Conservation (phyloP, 495 filamentous ascomycete genomes). For the Immersiella caudata region DNA sequence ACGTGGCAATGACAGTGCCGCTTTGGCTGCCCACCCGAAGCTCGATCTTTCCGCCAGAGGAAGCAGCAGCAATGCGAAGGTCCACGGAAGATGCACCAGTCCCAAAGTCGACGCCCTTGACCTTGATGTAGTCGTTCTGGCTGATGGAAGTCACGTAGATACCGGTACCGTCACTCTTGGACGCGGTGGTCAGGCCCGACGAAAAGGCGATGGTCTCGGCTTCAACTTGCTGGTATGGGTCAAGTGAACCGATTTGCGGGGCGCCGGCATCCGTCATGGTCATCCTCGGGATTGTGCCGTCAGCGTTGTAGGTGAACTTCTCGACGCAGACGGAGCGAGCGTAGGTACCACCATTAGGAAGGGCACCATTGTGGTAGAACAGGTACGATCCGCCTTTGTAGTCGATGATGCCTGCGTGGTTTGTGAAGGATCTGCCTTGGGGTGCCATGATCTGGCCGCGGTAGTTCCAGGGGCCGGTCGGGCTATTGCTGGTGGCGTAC, state of each 20-base stretch:
- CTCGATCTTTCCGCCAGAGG: slow-evolving; percentile 22
- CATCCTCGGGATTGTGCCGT: slow-evolving; percentile 35
- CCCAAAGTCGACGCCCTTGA: slow-evolving; percentile 28
- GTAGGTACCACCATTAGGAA: slow-evolving; percentile 34
- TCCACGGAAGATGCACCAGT: slow-evolving; percentile 18
- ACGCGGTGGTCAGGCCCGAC: slow-evolving; percentile 18
- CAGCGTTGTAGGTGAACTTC: slow-evolving; percentile 32
- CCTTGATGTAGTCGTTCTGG: slow-evolving; percentile 29
- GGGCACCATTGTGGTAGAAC: slow-evolving; percentile 40
- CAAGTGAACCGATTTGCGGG: slow-evolving; percentile 17
- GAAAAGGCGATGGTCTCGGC: slow-evolving; percentile 26
- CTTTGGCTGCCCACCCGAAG: slow-evolving; percentile 23
- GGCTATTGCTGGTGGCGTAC: slow-evolving; percentile 32
- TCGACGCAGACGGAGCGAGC: slow-evolving; percentile 34
- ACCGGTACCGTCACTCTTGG: slow-evolving; percentile 20
- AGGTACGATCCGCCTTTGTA: slow-evolving; percentile 37
- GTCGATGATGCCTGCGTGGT: slow-evolving; percentile 37
- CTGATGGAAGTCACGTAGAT: slow-evolving; percentile 24
- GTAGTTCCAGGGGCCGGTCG: slow-evolving; percentile 40
- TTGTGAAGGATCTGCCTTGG: slow-evolving; percentile 34
- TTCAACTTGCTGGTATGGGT: slow-evolving; percentile 23
- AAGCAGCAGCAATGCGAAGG: slow-evolving; percentile 22
- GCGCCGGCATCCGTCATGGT: slow-evolving; percentile 33
- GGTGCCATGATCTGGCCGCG: slow-evolving; percentile 35
- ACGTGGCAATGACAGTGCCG: slow-evolving; percentile 22